Conservation (phyloP, 2,329 filamentous ascomycete genomes). For the Chaetomium sp. region DNA sequence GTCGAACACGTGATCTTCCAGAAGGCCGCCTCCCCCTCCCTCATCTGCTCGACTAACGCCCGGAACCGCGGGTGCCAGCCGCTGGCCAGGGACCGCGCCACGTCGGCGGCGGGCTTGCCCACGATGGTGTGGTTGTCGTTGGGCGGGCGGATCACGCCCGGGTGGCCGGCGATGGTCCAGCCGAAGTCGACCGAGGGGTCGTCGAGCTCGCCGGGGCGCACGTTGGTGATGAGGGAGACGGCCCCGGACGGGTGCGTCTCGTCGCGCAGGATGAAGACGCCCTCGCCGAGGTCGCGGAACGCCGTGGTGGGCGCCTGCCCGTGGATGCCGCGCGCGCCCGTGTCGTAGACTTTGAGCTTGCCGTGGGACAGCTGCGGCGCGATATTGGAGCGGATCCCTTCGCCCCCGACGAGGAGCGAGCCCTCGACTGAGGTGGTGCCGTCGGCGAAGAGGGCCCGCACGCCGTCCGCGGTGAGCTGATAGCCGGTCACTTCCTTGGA, state of each 20-base stretch:
- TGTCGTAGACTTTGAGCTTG: conserved; percentile 63
- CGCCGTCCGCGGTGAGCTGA: conserved; percentile 56
- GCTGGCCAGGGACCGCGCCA: conserved; percentile 57
- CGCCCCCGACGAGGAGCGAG: conserved; percentile 61
- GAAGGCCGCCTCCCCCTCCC: conserved; percentile 59
- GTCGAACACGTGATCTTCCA: conserved; percentile 68
- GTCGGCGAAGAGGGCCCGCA: conserved; percentile 61
- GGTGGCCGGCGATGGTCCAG: conserved; percentile 63
- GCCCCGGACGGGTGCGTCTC: conserved; percentile 48
- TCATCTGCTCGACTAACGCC: conserved; percentile 61
- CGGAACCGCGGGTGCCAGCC: conserved; percentile 59
- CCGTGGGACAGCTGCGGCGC: conserved; percentile 61
- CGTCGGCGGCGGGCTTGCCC: conserved; percentile 57
- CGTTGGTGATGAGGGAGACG: conserved; percentile 64
- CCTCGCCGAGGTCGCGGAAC: conserved; percentile 64
- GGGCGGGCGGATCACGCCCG: conserved; percentile 59
- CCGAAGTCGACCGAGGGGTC: conserved; percentile 60
- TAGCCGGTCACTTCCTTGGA: conserved; percentile 59
- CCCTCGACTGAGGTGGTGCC: conserved; percentile 61
- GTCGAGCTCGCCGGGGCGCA: conserved; percentile 61
- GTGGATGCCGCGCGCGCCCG: conserved; percentile 65
- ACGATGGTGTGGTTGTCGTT: conserved; percentile 63
- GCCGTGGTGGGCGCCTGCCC: conserved; percentile 64
- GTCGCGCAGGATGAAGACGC: conserved; percentile 61
- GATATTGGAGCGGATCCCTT: conserved; percentile 63